These are phyloP conservation scores for Trypanosoma brucei DNA, from an alignment of 208 protist species.

Conservation along the genomic window DNA sequence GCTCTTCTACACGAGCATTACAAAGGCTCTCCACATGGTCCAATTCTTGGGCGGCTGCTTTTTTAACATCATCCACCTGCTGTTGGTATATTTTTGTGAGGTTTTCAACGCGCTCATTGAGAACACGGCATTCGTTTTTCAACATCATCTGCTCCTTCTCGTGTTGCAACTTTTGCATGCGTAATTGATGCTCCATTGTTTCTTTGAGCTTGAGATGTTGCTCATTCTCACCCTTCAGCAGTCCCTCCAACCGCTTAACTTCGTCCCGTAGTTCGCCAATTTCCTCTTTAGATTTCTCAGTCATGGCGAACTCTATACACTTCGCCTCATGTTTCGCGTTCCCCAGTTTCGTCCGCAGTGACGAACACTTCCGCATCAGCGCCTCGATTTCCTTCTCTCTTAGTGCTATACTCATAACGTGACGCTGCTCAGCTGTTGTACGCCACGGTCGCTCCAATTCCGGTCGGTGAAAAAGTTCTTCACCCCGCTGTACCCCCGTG, in stretches of 20 bases:
- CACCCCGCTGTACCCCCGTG: slow-evolving; percentile 70
- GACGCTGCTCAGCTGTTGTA: slow-evolving; percentile 36
- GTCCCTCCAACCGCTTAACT: slow-evolving; percentile 29
- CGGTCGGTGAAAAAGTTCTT: slow-evolving; percentile 83
- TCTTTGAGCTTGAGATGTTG: slow-evolving; percentile 36
- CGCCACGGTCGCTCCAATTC: slow-evolving; percentile 88
- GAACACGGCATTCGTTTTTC: slow-evolving; percentile 50
- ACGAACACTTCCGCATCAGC: slow-evolving; percentile 74
- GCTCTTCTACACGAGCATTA: slow-evolving; percentile 49
- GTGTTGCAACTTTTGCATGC: slow-evolving; percentile 62
- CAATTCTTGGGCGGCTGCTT: slow-evolving; percentile 50
- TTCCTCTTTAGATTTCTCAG: slow-evolving; percentile 44
- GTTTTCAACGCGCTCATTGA: slow-evolving; percentile 43
- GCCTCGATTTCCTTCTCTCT: slow-evolving; percentile 89
- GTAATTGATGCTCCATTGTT: slow-evolving; percentile 63
- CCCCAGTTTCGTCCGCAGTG: slow-evolving; percentile 70
- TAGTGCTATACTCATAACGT: slow-evolving; percentile 44
- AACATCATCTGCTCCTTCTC: slow-evolving; percentile 53
- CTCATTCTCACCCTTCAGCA: slow-evolving; percentile 34
- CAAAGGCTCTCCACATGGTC: slow-evolving; percentile 69
- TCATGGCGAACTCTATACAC: slow-evolving; percentile 57
- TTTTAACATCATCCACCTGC: slow-evolving; percentile 80
- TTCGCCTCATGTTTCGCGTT: slow-evolving; percentile 71
- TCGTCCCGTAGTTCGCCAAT: slow-evolving; percentile 42
- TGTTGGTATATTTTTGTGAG: slow-evolving; percentile 48